Evolutionary conservation across 495 filamentous ascomycete genomes (phyloP).

Genomic region (Amniculicola lignicola): DNA sequence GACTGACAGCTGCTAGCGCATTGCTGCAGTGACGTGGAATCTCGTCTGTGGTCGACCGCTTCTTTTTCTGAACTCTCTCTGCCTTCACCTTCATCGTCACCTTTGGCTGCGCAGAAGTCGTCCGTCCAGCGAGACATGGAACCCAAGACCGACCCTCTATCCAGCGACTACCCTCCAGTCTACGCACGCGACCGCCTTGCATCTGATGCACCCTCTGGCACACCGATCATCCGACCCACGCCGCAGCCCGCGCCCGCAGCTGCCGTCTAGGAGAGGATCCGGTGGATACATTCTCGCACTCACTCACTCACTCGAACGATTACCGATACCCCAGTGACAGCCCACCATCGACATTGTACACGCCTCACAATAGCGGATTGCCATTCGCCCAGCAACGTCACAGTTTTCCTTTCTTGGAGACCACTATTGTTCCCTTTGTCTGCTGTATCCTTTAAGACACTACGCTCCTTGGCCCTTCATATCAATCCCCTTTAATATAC

Average conservation of each 20-base stretch:
- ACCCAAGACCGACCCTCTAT: conserved; percentile 28
- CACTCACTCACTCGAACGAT: too few species aligned
- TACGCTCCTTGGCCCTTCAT: not conserved
- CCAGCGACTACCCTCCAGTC: conserved; percentile 26
- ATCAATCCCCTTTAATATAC: not conserved
- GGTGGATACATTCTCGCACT: too few species aligned
- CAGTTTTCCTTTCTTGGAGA: not conserved
- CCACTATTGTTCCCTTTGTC: not conserved
- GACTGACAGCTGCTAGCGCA: conserved; percentile 6
- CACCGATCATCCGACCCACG: not conserved
- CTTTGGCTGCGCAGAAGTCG: not conserved
- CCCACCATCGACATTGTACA: not conserved
- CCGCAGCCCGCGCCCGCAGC: not conserved
- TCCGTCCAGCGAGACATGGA: conserved; percentile 25
- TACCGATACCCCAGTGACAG: not conserved
- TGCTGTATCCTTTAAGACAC: not conserved
- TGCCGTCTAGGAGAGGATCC: too few species aligned
- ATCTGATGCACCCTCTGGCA: not conserved
- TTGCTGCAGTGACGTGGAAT: conserved; percentile 27
- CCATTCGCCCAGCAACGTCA: not conserved
- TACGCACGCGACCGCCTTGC: conserved; percentile 5
- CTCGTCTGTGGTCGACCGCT: conserved; percentile 13
- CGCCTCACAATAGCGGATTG: not conserved
- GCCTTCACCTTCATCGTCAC: not conserved
- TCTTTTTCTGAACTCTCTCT: not conserved